Evolutionary conservation across 2,329 filamentous ascomycete genomes (phyloP), one percentile per base, ranked within the genome.

Genomic region (Juglanconis sp.): DNA sequence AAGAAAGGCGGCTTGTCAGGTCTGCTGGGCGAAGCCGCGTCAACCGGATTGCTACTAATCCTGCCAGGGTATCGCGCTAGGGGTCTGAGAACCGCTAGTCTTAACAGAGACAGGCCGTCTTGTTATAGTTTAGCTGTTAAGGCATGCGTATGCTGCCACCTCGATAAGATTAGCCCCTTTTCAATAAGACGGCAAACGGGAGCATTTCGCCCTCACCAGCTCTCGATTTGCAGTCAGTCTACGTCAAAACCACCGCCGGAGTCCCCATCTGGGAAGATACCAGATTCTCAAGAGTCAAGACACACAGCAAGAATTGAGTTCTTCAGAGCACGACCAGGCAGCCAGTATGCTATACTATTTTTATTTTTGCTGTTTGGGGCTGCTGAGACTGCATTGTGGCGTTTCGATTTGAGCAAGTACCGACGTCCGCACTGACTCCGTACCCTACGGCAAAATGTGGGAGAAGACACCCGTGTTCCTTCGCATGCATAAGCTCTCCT

Each of bases 101-200:
- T 24, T 24, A 24, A 24, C 17, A 24, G 17, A 24, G 17, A 24
- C 17, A 24, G 17, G 17, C 17, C 17, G 1, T 24, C 17, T 24
- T 24, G 17, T 24, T 24, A 24, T 24, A 24, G 17, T 24, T 24
- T 24, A 24, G 17, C 32, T 36, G 49, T 17, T 52, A 38, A 34
- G 34, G 49, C 17, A 24, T 24, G 17, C 17, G 17, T 2, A 24
- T 24, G 17, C 17, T 24, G 17, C 17, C 17, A 24, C 17, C 5
- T 52, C 49, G 49, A 52, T 52, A 52, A 52, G 31, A 52, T 32
- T n/a, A 52, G 49, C 49, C 49, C 49, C 49, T 48, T 36, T 35
- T 13, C 17, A 36, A 24, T 36, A 34, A 51, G 49, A 52, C n/a
- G n/a, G n/a, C n/a, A n/a, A n/a, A n/a, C 49, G 38, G n/a, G n/a